Conservation (phyloP, 805 yeast genomes). For the Grigorovia transvaalensis region DNA sequence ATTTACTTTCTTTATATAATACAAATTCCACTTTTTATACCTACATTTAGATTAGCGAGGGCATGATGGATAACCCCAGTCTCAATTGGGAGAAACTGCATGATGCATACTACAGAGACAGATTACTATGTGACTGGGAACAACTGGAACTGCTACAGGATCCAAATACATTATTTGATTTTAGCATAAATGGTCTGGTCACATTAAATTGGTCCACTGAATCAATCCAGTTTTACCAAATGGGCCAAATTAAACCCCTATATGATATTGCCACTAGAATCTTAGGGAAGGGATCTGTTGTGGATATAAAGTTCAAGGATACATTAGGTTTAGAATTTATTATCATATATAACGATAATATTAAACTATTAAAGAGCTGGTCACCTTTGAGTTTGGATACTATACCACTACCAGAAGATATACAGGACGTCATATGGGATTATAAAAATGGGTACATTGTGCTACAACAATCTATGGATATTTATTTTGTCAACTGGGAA, state of each 20-base stretch:
- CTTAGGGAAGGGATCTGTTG: constrained; percentile 9
- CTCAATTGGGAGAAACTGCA: constrained; percentile 71
- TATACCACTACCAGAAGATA: constrained; percentile 5
- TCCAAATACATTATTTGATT: not conserved
- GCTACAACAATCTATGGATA: constrained; percentile 14
- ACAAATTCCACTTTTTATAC: not conserved
- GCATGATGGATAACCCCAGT: constrained; percentile 28
- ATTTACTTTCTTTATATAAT: not conserved
- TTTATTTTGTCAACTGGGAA: constrained; percentile 8
- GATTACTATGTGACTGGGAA: constrained; percentile 19
- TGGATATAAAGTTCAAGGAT: constrained; percentile 16
- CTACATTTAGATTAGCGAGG: not conserved
- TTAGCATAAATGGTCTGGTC: not conserved
- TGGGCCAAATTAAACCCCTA: not conserved
- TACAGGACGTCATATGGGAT: constrained; percentile 24
- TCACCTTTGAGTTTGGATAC: constrained; percentile 13
- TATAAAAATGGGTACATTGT: constrained; percentile 16
- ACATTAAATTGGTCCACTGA: not conserved
- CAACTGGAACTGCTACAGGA: not conserved
- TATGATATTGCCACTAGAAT: constrained; percentile 8
- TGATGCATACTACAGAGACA: constrained; percentile 54
- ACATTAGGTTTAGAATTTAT: constrained; percentile 6
- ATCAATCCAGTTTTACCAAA: not conserved
- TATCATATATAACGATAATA: constrained; percentile 10
- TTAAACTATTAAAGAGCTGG: constrained; percentile 13